Evolutionary conservation across 257 asterid genomes (phyloP).

Genomic region (Ocimum tenuiflorum): DNA sequence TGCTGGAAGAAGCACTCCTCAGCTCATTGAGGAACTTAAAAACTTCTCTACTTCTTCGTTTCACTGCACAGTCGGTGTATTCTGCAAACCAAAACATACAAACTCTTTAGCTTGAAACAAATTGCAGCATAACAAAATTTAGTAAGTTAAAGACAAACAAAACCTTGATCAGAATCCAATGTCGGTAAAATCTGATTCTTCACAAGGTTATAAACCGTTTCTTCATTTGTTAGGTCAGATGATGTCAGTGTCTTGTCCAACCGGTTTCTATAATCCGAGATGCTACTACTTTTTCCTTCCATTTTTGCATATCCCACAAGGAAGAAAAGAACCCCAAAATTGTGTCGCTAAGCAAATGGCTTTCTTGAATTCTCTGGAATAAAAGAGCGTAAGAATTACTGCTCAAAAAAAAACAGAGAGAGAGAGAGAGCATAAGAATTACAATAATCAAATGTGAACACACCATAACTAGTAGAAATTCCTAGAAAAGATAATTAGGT

Average conservation of each 20-base stretch:
- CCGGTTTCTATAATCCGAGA: conserved; percentile 48
- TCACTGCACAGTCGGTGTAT: conserved; percentile 37
- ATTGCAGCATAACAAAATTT: not conserved
- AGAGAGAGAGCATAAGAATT: no score
- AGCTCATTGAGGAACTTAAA: conserved; percentile 59
- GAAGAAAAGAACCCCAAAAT: not conserved
- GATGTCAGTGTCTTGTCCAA: conserved; percentile 58
- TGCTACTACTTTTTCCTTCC: conserved; percentile 36
- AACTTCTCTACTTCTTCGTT: conserved; percentile 61
- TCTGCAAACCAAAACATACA: conserved; percentile 37
- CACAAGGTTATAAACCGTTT: conserved; percentile 42
- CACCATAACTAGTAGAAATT: not conserved
- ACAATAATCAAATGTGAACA: not conserved
- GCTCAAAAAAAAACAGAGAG: no score
- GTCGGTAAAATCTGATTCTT: conserved; percentile 53
- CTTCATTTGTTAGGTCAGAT: conserved; percentile 38
- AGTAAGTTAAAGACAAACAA: not conserved
- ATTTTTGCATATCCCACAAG: conserved; percentile 37
- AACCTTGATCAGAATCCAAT: conserved; percentile 22
- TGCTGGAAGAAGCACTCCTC: conserved; percentile 62
- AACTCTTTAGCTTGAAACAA: not conserved
- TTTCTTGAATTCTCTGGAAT: not conserved
- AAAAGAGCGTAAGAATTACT: not conserved
- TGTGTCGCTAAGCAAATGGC: not conserved
- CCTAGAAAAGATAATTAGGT: not conserved